Conservation (phyloP, 2,329 filamentous ascomycete genomes). For the Aspergillus candidus region DNA sequence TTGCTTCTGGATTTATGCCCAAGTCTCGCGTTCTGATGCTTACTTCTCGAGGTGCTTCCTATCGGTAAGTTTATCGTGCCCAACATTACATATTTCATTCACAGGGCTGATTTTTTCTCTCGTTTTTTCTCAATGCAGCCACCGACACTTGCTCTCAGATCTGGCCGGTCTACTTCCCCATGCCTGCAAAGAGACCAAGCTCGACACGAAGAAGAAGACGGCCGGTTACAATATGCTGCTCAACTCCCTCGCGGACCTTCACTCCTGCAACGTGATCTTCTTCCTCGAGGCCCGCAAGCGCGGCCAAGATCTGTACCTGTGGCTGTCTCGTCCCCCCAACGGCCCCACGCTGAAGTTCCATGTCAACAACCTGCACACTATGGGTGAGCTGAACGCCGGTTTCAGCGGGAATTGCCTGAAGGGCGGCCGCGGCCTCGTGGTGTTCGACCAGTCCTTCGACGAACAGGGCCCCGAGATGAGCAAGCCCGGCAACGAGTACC, state of each 20-base stretch:
- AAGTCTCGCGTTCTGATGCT: conserved; percentile 72
- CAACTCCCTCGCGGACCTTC: conserved; percentile 69
- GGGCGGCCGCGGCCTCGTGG: conserved; percentile 82
- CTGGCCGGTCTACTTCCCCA: conserved; percentile 84
- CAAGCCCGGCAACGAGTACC: conserved; percentile 42
- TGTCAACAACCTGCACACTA: conserved; percentile 68
- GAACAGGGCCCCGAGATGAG: conserved; percentile 68
- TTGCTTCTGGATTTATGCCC: conserved; percentile 34
- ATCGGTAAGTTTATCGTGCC: conserved; percentile 51
- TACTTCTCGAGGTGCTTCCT: conserved; percentile 86
- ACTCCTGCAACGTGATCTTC: conserved; percentile 90
- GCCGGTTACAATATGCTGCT: conserved; percentile 62
- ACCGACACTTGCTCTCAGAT: conserved; percentile 88
- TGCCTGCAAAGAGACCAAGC: conserved; percentile 88
- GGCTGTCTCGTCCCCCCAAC: conserved; percentile 86
- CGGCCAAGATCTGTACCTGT: conserved; percentile 87
- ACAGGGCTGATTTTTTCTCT: conserved; percentile 1
- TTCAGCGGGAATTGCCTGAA: conserved; percentile 97
- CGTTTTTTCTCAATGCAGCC: conserved; percentile 47
- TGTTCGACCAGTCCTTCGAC: conserved; percentile 85
- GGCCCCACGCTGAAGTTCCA: conserved; percentile 61
- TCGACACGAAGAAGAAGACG: conserved; percentile 80
- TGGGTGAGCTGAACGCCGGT: conserved; percentile 75
- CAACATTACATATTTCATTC: background rate
- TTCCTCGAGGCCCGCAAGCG: conserved; percentile 91